These are phyloP conservation scores for Plasmodium cynomolgi DNA, from an alignment of 169 alveolate genomes.

Conservation along the genomic window DNA sequence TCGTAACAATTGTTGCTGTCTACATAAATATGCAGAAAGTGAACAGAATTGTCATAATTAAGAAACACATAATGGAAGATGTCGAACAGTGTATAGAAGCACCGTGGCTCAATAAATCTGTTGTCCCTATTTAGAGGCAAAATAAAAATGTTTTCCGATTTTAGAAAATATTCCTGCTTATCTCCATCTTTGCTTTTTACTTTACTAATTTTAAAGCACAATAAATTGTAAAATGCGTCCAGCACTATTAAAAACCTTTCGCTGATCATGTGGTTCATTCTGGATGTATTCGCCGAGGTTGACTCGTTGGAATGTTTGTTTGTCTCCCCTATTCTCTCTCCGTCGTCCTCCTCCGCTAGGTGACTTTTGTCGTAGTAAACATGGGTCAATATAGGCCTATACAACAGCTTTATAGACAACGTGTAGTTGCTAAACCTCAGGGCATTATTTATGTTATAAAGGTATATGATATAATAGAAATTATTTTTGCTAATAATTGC, in stretches of 20 bases:
- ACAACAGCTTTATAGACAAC: slow-evolving; percentile 39
- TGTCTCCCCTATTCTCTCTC: background rate
- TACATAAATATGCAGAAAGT: slow-evolving; percentile 46
- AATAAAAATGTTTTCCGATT: slow-evolving; percentile 27
- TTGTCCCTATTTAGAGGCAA: slow-evolving; percentile 69
- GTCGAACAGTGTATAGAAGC: slow-evolving; percentile 57
- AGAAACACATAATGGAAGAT: slow-evolving; percentile 61
- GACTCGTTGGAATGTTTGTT: background rate
- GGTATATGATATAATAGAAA: slow-evolving; percentile 64
- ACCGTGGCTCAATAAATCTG: slow-evolving; percentile 16
- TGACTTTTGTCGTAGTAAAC: slow-evolving; percentile 25
- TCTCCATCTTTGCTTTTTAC: slow-evolving; percentile 1
- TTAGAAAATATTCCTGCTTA: slow-evolving; percentile 10
- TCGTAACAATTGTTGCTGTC: slow-evolving; percentile 35
- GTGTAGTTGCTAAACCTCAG: slow-evolving; percentile 58
- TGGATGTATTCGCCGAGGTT: background rate
- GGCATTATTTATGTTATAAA: slow-evolving; percentile 37
- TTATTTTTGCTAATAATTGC: slow-evolving; percentile 48
- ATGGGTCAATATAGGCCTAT: slow-evolving; percentile 74
- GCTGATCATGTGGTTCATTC: background rate
- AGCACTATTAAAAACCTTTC: slow-evolving; percentile 38
- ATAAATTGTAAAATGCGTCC: slow-evolving; percentile 74
- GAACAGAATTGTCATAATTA: slow-evolving; percentile 67
- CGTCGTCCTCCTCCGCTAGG: background rate
- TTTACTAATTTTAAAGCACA: slow-evolving; percentile 49